Evolutionary conservation across 1,139 yeast species (phyloP), one percentile per base, ranked within the genome.

Genomic region (Nakaseomyces nivariensis): DNA sequence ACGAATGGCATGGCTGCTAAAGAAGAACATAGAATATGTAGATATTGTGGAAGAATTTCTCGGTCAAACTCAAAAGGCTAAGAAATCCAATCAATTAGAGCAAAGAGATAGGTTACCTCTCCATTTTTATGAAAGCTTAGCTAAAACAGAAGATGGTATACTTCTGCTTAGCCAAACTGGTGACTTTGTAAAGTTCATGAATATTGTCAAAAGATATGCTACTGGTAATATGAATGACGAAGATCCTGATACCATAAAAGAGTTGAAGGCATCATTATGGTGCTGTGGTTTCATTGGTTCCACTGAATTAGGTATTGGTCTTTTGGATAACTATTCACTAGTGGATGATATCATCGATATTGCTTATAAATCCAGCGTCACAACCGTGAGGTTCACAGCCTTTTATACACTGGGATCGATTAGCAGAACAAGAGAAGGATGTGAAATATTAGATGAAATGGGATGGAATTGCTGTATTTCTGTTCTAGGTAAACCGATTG

Each of bases 241-340:
- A 52, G 58, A 65, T 51, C 58, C 59, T 1, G 65, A 64, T 22
- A 65, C 64, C 36, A 55, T 73, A 11, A 50, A 68, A n/a, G 75
- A 74, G 49, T 65, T 89, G 29, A 87, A 86, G 60, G 88, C 90
- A 13, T 79, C 85, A 46, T 62, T 90, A 46, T 92, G 97, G 97
- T 84, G 95, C 3, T 73, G 87, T 43, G 97, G 97, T 0, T 82
- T 82, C 58, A 81, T 89, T 40, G 89, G 90, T 1, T 78, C 89
- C 8, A 78, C 85, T 0, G 73, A 73, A 32, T 71, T 74, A 50
- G 96, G 96, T 0, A 79, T 84, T 32, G 78, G 79, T 43, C 71
- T 87, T 40, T 66, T 88, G 45, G 88, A 84, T 58, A 76, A 83
- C 22, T 70, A 79, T 51, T 76, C 75, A 9, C 70, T 78, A n/a